Evolutionary conservation across 371 early-diverging fungal species (phyloP).

Genomic region (Apophysomyces variabilis): DNA sequence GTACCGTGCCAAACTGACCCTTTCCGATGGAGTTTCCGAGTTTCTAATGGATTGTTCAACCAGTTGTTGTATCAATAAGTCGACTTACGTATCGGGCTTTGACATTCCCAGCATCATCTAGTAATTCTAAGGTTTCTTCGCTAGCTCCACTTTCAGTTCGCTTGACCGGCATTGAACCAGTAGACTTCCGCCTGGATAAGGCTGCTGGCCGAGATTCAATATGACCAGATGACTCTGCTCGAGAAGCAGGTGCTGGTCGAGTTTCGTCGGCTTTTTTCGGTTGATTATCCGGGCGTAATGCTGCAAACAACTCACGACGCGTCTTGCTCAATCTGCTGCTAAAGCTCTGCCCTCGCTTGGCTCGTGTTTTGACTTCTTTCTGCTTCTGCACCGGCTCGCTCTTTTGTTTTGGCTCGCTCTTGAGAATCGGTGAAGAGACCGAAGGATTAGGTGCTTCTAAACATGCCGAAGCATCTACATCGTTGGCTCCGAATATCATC

Average conservation of each 20-base stretch:
- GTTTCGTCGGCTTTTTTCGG: neutral
- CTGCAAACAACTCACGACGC: constrained; percentile 4
- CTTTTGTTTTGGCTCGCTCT: neutral
- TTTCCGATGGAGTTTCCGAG: constrained; percentile 89
- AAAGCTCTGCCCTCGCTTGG: constrained; percentile 3
- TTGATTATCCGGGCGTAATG: constrained; percentile 2
- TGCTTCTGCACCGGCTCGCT: neutral
- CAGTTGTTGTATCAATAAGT: neutral
- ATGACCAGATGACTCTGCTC: neutral
- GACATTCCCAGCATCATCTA: constrained; percentile 16
- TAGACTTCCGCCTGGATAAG: constrained; percentile 27
- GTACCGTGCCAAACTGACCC: constrained; percentile 90
- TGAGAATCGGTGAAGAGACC: constrained; percentile 9
- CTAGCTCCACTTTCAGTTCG: neutral
- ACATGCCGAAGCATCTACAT: neutral
- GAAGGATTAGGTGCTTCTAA: constrained; percentile 2
- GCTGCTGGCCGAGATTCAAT: neutral
- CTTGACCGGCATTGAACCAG: constrained; percentile 17
- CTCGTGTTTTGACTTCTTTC: constrained; percentile 2
- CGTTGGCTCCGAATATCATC: constrained; percentile 1
- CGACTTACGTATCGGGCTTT: constrained; percentile 31
- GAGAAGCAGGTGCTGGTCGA: constrained; percentile 13
- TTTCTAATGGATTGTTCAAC: constrained; percentile 44
- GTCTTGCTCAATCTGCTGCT: constrained; percentile 8
- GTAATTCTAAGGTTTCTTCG: constrained; percentile 19